Evolutionary conservation across 148 eudicot genomes (phyloP), one percentile per base, ranked within the genome.

Genomic region (Beta vulgaris): DNA sequence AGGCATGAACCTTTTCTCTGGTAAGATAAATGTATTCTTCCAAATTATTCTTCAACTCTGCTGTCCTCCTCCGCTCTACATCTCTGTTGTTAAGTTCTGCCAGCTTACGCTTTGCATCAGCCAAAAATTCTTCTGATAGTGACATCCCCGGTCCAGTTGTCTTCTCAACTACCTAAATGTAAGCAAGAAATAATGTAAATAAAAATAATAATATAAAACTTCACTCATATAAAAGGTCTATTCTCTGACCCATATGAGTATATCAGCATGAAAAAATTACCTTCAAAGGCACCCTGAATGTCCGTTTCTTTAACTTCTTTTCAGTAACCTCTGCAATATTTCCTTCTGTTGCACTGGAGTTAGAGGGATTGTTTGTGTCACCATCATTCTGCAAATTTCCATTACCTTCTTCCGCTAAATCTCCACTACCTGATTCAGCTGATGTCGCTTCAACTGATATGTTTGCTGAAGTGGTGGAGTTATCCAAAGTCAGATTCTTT

Each of bases 1-100:
- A 39, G 78, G 26, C 80, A 68, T 70, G 23, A 70, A 92, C 99
- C 95, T 92, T 96, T 73, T 96, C 98, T 75, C 83, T 89, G 35
- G 97, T 92, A 28, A 86, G 81, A 75, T 95, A 95, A 59, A 92
- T 96, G 83, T 91, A 96, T 72, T 87, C 91, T 86, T 96, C 99
- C 68, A 92, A 79, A 75, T 85, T 84, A 80, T 96, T 96, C 85
- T 96, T 96, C 79, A 86, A 72, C 85, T 96, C 98, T 37, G 97
- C 98, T 51, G 98, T 91, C 83, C 90, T 87, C 82, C 84, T 91
- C 72, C 98, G 82, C 73, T 92, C 99, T 34, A 92, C 91, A 82
- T 96, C 98, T 82, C 85, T 96, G 76, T 81, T 91, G 86, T 88
- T 87, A 78, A 95, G 87, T 81, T 83, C 90, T 71, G 81, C 88